Conservation (phyloP, 1,284 basidiomycete genomes). For the Leccinum fuscescens region DNA sequence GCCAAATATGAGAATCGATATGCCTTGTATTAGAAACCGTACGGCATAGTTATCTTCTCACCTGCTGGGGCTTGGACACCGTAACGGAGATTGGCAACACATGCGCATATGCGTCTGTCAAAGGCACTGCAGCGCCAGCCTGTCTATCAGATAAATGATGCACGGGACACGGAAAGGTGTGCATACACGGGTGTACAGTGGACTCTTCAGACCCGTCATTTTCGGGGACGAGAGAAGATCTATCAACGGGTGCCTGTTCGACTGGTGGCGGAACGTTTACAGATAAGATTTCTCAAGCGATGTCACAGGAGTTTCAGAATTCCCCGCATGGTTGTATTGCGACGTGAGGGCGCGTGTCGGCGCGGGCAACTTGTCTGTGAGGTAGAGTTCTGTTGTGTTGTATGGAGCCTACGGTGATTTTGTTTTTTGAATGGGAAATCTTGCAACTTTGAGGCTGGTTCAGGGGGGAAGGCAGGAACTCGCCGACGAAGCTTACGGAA, state of each 20-base stretch:
- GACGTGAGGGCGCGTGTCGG: background rate
- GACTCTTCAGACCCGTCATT: conserved; percentile 2
- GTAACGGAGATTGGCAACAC: conserved; percentile 1
- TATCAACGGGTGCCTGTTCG: conserved; percentile 19
- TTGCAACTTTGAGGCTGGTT: background rate
- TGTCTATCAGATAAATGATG: conserved; percentile 6
- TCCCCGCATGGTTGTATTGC: conserved; percentile 29
- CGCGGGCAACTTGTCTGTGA: conserved; percentile 1
- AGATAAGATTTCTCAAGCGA: conserved; percentile 10
- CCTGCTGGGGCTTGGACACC: conserved; percentile 3
- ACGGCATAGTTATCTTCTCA: conserved; percentile 24
- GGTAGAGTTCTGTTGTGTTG: background rate
- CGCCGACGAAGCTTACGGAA: conserved; percentile 13
- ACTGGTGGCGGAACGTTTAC: conserved; percentile 7
- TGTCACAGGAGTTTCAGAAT: conserved; percentile 6
- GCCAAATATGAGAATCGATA: conserved; percentile 26
- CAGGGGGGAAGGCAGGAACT: conserved; percentile 12
- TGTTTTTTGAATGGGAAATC: conserved; percentile 10
- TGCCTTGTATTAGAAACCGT: conserved; percentile 27
- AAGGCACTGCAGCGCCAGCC: background rate
- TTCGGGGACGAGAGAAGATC: conserved; percentile 10
- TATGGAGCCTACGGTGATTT: background rate
- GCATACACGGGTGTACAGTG: background rate
- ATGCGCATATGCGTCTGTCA: conserved; percentile 3
- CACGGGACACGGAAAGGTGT: conserved; percentile 3